Evolutionary conservation across 1,284 basidiomycete genomes (phyloP), one percentile per base, ranked within the genome.

Genomic region (Vanrija sp.): DNA sequence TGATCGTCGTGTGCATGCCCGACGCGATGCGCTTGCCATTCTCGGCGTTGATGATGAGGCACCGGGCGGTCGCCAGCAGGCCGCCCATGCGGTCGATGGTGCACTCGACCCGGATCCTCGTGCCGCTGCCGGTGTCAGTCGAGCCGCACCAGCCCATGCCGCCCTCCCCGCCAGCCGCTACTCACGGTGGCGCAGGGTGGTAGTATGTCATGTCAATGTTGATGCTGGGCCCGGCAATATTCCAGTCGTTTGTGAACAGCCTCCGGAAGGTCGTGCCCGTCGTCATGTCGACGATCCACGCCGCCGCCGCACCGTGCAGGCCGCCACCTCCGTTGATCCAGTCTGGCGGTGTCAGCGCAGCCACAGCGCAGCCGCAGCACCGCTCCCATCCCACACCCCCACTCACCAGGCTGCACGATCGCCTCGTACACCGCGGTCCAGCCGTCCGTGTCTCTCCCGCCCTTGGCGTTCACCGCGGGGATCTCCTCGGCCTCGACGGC

Each of bases 261-360:
- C 49, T 41, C 23, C 46, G 23, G 18, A 54, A 38, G 15, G 23
- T 43, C 15, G 48, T 24, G 23, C 48, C 48, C 4, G 53, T 54
- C 31, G 45, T 69, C 69, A 61, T 64, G 55, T 72, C 68, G 15
- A 70, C 55, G 6, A 72, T 51, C 63, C 63, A 72, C 15, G 62
- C 57, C 0, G 62, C 55, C 1, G 65, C 67, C 3, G 67, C 69
- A 12, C 69, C 69, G 50, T 72, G 69, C 49, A 72, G 44, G 1
- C 48, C 61, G 0, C 61, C 61, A 6, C 56, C 51, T 4, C 54
- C 47, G 49, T 72, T 72, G 4, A 59, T 51, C 69, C 67, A 69
- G 18, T 61, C 69, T 67, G 31, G n/a, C 36, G n/a, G n/a, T 8
- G 39, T 47, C 45, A 52, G 50, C 45, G 16, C 44, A 8, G n/a